phyloP scores from a whole-genome alignment of 495 filamentous ascomycete species.

The Aspergillus cavernicola region DNA sequence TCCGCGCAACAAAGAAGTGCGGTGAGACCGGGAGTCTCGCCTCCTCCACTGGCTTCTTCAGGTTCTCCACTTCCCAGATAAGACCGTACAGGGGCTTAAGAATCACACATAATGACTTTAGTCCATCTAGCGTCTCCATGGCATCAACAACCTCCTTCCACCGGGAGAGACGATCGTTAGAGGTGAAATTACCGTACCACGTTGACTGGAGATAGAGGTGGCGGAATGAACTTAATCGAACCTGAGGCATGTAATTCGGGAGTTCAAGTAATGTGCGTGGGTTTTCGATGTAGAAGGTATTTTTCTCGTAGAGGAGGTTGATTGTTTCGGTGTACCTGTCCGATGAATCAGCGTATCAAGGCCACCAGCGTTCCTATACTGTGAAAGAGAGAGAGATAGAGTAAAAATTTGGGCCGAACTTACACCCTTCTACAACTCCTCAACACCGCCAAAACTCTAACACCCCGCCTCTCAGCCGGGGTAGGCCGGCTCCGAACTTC shows the following conservation, averaged over 20 bases:
- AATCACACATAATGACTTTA: not conserved
- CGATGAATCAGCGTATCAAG: not conserved
- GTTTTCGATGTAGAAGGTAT: not conserved
- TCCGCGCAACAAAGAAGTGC: not conserved
- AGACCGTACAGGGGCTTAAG: not conserved
- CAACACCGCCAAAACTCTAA: conserved; percentile 5
- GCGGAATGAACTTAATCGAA: not conserved
- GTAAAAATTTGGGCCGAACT: too few species aligned
- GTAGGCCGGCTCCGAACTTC: not conserved
- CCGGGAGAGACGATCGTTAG: not conserved
- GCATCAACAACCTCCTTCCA: not conserved
- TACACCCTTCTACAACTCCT: conserved; percentile 16
- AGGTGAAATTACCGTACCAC: too few species aligned
- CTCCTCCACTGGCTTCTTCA: not conserved
- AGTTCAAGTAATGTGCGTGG: not conserved
- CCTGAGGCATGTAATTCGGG: not conserved
- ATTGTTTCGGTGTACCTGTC: not conserved
- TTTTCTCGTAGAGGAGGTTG: not conserved
- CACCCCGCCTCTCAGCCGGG: not conserved
- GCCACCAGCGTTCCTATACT: not conserved
- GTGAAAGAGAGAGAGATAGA: not conserved
- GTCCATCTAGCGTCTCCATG: not conserved
- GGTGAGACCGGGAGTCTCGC: not conserved
- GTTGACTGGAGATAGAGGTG: not conserved
- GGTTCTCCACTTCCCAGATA: not conserved